Percentiles rank a stretch among this genome's conserved stretches.
Evolutionary conservation across 2,329 filamentous ascomycete genomes (phyloP).

Genomic region (Sarocladiaceae sp.): DNA sequence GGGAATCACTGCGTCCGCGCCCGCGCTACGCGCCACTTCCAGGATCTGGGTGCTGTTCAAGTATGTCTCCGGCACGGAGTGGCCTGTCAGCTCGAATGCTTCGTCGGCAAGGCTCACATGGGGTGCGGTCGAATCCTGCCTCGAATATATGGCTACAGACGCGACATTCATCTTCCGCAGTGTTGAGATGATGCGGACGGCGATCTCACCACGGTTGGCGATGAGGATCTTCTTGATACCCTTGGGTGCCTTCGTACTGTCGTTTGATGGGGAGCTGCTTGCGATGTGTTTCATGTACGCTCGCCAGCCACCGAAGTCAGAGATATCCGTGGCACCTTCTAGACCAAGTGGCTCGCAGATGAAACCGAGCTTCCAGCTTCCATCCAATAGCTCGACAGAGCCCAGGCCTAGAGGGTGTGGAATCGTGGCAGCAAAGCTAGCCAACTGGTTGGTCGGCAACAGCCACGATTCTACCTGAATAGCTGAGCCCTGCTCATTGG

Average conservation of each 20-base stretch:
- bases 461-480: slow-evolving; percentile 31
- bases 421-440: slow-evolving; percentile 26
- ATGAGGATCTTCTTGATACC: slow-evolving; percentile 43
- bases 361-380: slow-evolving; percentile 28
- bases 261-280: neutral
- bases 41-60: slow-evolving; percentile 59
- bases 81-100: slow-evolving; percentile 56
- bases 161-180: slow-evolving; percentile 60
- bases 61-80: slow-evolving; percentile 41
- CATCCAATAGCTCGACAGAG: slow-evolving; percentile 26
- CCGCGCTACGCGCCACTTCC: slow-evolving; percentile 40
- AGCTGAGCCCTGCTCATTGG: slow-evolving; percentile 15
- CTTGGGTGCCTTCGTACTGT: neutral
- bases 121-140: slow-evolving; percentile 52
- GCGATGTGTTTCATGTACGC: slow-evolving; percentile 15
- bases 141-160: slow-evolving; percentile 66
- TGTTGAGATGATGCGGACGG: slow-evolving; percentile 63
- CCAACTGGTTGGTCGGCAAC: slow-evolving; percentile 22
- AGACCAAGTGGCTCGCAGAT: slow-evolving; percentile 30
- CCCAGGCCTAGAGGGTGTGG: slow-evolving; percentile 28
- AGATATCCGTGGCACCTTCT: slow-evolving; percentile 24
- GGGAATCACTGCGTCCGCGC: slow-evolving; percentile 54
- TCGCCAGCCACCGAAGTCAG: slow-evolving; percentile 24
- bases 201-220: slow-evolving; percentile 71
- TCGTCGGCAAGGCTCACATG: slow-evolving; percentile 64